phyloP scores from a whole-genome alignment of 176 grass and related monocot genomes.

The Hordeum vulgare region DNA sequence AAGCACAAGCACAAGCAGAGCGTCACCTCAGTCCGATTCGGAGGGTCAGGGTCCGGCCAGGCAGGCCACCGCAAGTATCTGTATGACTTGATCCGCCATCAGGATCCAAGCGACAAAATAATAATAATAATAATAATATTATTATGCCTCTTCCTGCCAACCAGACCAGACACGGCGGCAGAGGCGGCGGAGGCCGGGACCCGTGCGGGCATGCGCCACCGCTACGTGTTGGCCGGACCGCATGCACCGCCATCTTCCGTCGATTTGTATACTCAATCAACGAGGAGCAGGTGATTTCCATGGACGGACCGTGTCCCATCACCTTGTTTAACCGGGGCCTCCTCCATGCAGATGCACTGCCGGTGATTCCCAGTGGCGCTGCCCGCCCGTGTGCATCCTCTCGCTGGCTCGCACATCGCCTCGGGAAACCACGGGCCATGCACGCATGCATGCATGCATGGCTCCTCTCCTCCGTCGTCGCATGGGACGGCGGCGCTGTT shows the following conservation, averaged over 20 bases:
- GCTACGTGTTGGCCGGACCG: neutral
- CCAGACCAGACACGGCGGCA: neutral
- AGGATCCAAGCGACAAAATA: neutral
- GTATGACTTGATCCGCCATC: neutral
- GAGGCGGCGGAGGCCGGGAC: constrained; percentile 4
- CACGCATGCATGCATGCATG: neutral
- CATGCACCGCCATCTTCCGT: no score
- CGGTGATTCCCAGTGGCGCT: neutral
- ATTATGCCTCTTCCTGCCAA: neutral
- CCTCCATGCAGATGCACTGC: no score
- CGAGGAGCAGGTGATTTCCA: no score
- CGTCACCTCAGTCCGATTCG: no score
- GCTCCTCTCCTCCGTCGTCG: neutral
- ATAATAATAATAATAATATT: neutral
- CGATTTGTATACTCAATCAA: neutral
- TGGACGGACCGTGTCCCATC: no score
- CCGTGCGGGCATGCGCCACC: neutral
- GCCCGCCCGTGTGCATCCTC: neutral
- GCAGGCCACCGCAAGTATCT: neutral
- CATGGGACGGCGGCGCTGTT: neutral
- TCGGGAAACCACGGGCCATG: neutral
- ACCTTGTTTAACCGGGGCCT: no score
- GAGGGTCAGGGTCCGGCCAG: no score
- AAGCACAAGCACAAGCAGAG: no score
- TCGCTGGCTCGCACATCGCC: neutral